Conservation (phyloP, 83 land plant genomes). For the Thuja plicata region DNA sequence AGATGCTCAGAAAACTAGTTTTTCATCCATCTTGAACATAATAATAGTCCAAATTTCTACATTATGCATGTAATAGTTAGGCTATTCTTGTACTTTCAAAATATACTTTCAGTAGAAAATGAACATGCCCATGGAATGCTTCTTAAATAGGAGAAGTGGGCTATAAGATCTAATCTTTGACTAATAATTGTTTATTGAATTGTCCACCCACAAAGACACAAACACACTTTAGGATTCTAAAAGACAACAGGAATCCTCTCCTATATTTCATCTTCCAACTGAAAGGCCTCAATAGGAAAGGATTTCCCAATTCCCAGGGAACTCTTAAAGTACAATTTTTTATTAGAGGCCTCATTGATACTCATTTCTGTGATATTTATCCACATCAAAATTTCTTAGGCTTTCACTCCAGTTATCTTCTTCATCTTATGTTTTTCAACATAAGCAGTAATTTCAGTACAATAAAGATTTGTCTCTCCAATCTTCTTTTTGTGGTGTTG, state of each 20-base stretch:
- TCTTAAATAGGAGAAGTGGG: no score
- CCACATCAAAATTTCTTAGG: constrained; percentile 73
- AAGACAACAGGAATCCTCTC: background rate
- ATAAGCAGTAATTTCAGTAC: constrained; percentile 57
- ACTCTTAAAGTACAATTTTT: constrained; percentile 50
- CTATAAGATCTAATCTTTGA: no score
- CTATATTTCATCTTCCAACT: constrained; percentile 13
- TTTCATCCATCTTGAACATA: no score
- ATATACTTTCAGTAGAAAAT: no score
- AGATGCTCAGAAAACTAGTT: no score
- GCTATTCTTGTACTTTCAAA: no score
- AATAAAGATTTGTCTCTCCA: constrained; percentile 39
- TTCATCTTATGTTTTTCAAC: constrained; percentile 49
- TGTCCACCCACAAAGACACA: background rate
- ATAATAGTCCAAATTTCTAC: no score
- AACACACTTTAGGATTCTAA: background rate
- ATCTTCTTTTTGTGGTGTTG: constrained; percentile 47
- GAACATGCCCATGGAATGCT: no score
- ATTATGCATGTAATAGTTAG: no score
- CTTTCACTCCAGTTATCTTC: constrained; percentile 67
- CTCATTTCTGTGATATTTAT: constrained; percentile 51
- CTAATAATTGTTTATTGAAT: background rate
- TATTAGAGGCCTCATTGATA: constrained; percentile 20
- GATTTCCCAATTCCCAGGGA: constrained; percentile 46
- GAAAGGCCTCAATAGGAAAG: constrained; percentile 46